Conservation (phyloP, 75 land plant species). For the Ceratopteris richardii region DNA sequence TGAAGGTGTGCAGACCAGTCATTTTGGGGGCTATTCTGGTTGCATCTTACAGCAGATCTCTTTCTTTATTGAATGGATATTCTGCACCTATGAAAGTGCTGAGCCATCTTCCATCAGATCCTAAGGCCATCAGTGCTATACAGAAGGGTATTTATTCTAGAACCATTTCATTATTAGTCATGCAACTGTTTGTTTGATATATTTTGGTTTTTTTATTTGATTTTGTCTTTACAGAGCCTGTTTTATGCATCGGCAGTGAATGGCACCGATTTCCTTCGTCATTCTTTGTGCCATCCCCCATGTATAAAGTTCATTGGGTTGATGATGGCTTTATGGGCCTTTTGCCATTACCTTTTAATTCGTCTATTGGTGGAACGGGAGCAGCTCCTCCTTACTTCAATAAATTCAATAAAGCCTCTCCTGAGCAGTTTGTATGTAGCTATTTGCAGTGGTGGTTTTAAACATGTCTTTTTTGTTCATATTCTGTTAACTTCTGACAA, state of each 20-base stretch:
- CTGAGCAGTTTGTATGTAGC: slow-evolving; percentile 67
- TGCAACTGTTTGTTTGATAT: too few relatives aligned
- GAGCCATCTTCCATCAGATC: slow-evolving; percentile 32
- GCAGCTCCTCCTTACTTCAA: slow-evolving; percentile 92
- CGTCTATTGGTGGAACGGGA: slow-evolving; percentile 75
- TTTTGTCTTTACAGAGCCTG: slow-evolving; percentile 30
- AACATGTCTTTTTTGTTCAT: too few relatives aligned
- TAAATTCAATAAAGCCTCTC: slow-evolving; percentile 71
- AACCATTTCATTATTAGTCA: too few relatives aligned
- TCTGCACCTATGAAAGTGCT: slow-evolving; percentile 86
- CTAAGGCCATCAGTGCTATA: background rate
- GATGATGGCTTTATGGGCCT: slow-evolving; percentile 98
- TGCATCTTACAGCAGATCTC: slow-evolving; percentile 78
- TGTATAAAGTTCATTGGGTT: slow-evolving; percentile 76
- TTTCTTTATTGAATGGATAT: slow-evolving; percentile 74
- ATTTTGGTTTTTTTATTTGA: too few relatives aligned
- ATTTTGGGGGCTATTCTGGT: slow-evolving; percentile 61
- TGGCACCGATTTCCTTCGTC: slow-evolving; percentile 99
- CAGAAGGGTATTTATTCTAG: background rate
- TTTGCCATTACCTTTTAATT: slow-evolving; percentile 88
- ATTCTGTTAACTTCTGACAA: background rate
- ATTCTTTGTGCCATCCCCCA: slow-evolving; percentile 76
- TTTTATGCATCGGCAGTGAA: slow-evolving; percentile 91
- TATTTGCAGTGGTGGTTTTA: too few relatives aligned
- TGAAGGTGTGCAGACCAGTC: slow-evolving; percentile 62